Evolutionary conservation across 225 moss, liverwort and hornwort species (phyloP), one percentile per base, ranked within the genome.

Genomic region (Antitrichia curtipendula): DNA sequence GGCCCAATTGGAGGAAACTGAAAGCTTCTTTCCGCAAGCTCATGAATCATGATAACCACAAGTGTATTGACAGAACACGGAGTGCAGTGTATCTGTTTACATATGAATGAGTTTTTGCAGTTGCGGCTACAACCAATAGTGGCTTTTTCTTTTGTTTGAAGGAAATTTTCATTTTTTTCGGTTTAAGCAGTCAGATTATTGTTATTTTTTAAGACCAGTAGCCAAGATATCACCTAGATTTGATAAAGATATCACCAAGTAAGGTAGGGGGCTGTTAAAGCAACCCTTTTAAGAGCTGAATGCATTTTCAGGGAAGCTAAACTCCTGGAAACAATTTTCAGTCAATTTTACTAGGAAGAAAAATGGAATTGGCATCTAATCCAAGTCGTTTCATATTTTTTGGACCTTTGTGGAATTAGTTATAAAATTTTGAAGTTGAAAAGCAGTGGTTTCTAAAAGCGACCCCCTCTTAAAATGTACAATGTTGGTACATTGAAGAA

Each of bases 91-190:
- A n/a, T n/a, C n/a, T n/a, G n/a, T n/a, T 20, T 20, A 21, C 9
- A 19, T 36, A 11, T 10, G 16, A 2, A 8, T 0, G 3, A 24
- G 24, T 25, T 41, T 70, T 43, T 0, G 9, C 7, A 41, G 5
- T 70, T 15, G 47, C 8, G 25, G 70, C 25, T 41, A 23, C 66
- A 18, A 64, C n/a, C n/a, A n/a, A n/a, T n/a, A n/a, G n/a, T n/a
- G 34, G 4, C 5, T 4, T 32, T 32, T 15, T 8, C 34, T 22
- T 9, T 28, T 16, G 4, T 1, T 0, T 1, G 1, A 27, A 71
- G 25, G 4, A 28, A 43, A 28, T 16, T 27, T 43, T 41, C 6
- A 5, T 27, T 47, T 28, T 71, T 45, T 18, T 2, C 0, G 0
- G 2, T 47, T 1, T 18, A 10, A 29, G 9, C 7, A 45, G 18